These are phyloP conservation scores for Blastocystis sp. DNA, from an alignment of 352 stramenopile species.

Conservation along the genomic window DNA sequence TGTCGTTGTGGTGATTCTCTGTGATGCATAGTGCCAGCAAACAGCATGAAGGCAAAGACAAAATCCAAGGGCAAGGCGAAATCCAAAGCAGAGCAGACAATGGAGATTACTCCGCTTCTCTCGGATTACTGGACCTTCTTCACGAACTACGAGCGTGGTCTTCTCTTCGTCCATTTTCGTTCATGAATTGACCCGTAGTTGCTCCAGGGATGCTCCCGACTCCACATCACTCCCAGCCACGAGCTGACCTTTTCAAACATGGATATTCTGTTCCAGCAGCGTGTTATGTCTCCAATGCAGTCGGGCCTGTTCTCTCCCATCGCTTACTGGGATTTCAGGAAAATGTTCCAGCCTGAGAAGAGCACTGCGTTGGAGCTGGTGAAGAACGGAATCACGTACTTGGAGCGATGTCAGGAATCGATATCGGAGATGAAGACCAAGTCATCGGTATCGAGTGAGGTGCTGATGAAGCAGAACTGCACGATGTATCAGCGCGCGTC, in stretches of 20 bases:
- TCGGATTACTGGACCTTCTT: conserved; percentile 35
- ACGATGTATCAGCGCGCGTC: not conserved
- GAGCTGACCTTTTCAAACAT: not conserved
- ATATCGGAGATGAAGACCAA: not conserved
- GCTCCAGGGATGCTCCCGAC: not conserved
- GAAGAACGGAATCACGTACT: not conserved
- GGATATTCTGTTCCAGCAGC: conserved; percentile 58
- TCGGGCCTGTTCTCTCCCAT: not conserved
- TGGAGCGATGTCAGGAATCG: not conserved
- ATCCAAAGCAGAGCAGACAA: not conserved
- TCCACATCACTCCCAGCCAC: not conserved
- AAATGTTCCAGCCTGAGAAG: not conserved
- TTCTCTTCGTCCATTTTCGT: conserved; percentile 34
- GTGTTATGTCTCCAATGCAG: conserved; percentile 3
- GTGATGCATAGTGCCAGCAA: conserved; percentile 17
- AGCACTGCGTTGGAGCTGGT: not conserved
- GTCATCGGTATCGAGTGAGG: not conserved
- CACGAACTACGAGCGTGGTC: conserved; percentile 23
- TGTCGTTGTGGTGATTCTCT: not conserved
- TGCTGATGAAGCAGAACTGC: conserved; percentile 25
- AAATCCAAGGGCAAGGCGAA: not conserved
- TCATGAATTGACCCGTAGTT: not conserved
- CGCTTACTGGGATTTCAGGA: not conserved
- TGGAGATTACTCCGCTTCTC: conserved; percentile 24
- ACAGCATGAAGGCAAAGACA: not conserved